Percentiles rank a stretch among this genome's conserved stretches.
phyloP scores from a whole-genome alignment of 2,329 filamentous ascomycete species.

The Tricladium varicosporioides region DNA sequence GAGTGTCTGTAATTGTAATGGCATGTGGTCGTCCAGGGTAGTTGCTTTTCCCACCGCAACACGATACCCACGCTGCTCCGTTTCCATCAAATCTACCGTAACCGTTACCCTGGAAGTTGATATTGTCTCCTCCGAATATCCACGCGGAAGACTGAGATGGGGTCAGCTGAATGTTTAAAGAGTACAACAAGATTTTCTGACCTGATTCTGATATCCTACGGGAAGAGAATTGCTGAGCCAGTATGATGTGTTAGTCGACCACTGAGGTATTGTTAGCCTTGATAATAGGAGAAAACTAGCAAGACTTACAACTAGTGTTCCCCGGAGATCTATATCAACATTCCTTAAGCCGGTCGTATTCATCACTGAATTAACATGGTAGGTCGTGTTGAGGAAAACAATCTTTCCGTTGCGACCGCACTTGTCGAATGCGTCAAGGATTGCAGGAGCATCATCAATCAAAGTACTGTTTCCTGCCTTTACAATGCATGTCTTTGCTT shows the following conservation, averaged over 20 bases:
- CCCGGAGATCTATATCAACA: slow-evolving; percentile 48
- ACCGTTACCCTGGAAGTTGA: slow-evolving; percentile 47
- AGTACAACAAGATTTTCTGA: neutral
- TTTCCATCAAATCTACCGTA: slow-evolving; percentile 56
- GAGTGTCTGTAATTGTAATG: slow-evolving; percentile 48
- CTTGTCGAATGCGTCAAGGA: slow-evolving; percentile 39
- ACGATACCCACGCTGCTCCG: slow-evolving; percentile 57
- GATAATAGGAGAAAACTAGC: slow-evolving; percentile 32
- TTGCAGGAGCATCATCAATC: slow-evolving; percentile 41
- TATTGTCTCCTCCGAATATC: slow-evolving; percentile 49
- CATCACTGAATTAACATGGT: slow-evolving; percentile 44
- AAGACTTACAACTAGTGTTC: slow-evolving; percentile 43
- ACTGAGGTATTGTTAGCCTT: slow-evolving; percentile 32
- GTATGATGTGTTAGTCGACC: slow-evolving; percentile 46
- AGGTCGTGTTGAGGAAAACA: slow-evolving; percentile 42
- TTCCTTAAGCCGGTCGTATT: slow-evolving; percentile 43
- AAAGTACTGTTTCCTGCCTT: neutral
- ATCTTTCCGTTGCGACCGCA: slow-evolving; percentile 41
- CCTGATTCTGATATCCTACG: slow-evolving; percentile 48
- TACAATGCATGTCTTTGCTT: neutral
- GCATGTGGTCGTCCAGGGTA: slow-evolving; percentile 46
- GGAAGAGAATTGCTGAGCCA: slow-evolving; percentile 49
- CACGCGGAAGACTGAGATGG: slow-evolving; percentile 46
- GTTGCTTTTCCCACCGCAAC: slow-evolving; percentile 42
- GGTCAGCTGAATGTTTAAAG: too few relatives aligned